Evolutionary conservation across 1,284 basidiomycete genomes (phyloP).

Genomic region (Leccinum insolens): DNA sequence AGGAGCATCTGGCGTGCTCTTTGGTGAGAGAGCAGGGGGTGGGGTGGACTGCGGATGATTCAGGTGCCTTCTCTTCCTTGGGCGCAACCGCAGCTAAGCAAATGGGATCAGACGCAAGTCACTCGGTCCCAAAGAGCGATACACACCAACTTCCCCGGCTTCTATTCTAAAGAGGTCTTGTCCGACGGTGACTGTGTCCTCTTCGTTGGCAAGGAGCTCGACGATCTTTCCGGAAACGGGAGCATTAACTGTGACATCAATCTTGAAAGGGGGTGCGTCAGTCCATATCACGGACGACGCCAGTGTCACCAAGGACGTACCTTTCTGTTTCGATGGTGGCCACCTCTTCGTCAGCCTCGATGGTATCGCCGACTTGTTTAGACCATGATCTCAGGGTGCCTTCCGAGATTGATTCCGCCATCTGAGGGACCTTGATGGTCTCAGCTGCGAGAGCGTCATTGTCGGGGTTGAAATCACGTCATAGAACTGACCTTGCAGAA

Average conservation of each 20-base stretch:
- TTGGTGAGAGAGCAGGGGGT: slow-evolving; percentile 45
- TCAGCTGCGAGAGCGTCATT: slow-evolving; percentile 53
- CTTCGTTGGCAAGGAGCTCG: slow-evolving; percentile 87
- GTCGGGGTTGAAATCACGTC: slow-evolving; percentile 13
- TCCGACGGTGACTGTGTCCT: slow-evolving; percentile 93
- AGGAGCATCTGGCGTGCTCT: slow-evolving; percentile 32
- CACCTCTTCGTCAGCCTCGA: slow-evolving; percentile 93
- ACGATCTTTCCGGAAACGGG: slow-evolving; percentile 88
- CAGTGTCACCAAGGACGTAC: slow-evolving; percentile 42
- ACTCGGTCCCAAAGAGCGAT: slow-evolving; percentile 18
- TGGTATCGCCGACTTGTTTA: slow-evolving; percentile 92
- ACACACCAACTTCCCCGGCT: slow-evolving; percentile 71
- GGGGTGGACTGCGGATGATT: slow-evolving; percentile 49
- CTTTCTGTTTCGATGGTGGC: slow-evolving; percentile 99
- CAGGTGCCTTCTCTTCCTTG: slow-evolving; percentile 38
- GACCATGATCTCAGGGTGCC: slow-evolving; percentile 96
- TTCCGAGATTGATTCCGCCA: slow-evolving; percentile 99
- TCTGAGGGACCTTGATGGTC: slow-evolving; percentile 96
- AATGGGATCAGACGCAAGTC: neutral
- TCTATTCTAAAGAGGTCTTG: slow-evolving; percentile 95
- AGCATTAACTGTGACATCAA: slow-evolving; percentile 97
- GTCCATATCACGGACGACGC: neutral
- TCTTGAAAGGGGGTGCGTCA: slow-evolving; percentile 51
- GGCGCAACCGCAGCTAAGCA: slow-evolving; percentile 31
- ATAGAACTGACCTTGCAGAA: slow-evolving; percentile 60